A percentile compares a stretch with the other conserved stretches of the same genome.
Conservation (phyloP, 2,329 filamentous ascomycete species). For the Salinomyces thailandicus region DNA sequence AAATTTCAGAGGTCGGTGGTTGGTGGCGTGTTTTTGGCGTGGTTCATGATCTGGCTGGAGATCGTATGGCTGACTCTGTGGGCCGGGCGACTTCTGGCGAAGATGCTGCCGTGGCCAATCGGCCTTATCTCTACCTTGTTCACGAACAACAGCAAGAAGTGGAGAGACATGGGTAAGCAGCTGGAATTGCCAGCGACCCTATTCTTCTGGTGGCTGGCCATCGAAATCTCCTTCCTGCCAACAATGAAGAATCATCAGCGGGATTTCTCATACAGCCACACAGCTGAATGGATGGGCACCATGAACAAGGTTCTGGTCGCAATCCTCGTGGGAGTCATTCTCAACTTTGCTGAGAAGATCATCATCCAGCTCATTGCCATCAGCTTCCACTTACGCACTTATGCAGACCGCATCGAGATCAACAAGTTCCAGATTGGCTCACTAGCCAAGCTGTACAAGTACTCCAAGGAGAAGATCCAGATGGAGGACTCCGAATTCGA, state of each 20-base stretch:
- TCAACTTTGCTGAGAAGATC: conserved; percentile 87
- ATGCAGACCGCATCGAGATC: conserved; percentile 78
- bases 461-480: conserved; percentile 52
- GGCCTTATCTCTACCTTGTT: conserved; percentile 60
- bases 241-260: conserved; percentile 60
- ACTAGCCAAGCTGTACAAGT: conserved; percentile 54
- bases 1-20: conserved; percentile 45
- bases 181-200: conserved; percentile 76
- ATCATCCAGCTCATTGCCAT: conserved; percentile 91
- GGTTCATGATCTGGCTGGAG: conserved; percentile 94
- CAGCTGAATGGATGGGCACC: conserved; percentile 59
- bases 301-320: conserved; percentile 80
- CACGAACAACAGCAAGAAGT: conserved; percentile 84
- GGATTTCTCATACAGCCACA: conserved; percentile 38
- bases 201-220: conserved; percentile 85
- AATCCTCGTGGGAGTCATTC: conserved; percentile 64
- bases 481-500: conserved; percentile 70
- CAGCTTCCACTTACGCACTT: conserved; percentile 83
- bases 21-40: conserved; percentile 67
- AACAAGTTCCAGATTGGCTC: conserved; percentile 81
- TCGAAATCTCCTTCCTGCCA: conserved; percentile 75
- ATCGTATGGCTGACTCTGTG: conserved; percentile 87
- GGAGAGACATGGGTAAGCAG: conserved; percentile 77
- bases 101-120: conserved; percentile 52
- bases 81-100: conserved; percentile 57